Base-by-base conservation (phyloP, 2,329 filamentous ascomycete genomes). In the Purpureocillium takamizusanense region DNA sequence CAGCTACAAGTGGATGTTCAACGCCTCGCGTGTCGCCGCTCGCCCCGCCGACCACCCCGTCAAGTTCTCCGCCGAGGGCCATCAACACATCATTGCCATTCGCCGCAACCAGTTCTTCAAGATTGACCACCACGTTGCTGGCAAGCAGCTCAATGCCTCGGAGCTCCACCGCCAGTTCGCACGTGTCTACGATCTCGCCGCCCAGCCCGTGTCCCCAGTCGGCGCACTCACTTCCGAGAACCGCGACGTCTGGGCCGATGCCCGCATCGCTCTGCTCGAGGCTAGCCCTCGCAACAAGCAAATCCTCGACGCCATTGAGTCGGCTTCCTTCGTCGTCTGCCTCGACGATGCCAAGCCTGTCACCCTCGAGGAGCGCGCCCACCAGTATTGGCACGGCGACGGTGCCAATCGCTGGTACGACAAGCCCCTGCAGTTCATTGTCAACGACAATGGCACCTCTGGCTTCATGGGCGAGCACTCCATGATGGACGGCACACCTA, bases 401-500 rank as follows among this genome's bases (percentile, higher is more conserved):
- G 92, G 92, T 41, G 72, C 78, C 51, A 98, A 98, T 72, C 80
- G 92, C 49, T 98, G 89, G 89, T 97, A 81, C 57, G 92, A 98
- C 74, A 98, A 98, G 74, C 92, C 92, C 6, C 70, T 95, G 38
- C 90, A 98, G 65, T 97, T 98, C 68, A 94, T 98, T 59, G 62
- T 98, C 67, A 95, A 95, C 63, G 89, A 98, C 60, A 98, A 98
- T 61, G 92, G 92, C 51, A 94, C 92, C 7, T 85, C 92, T 2
- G 92, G 92, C 44, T 98, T 98, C 74, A 90, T 88, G 74, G 92
- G 92, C 55, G 92, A 98, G 67, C 92, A 98, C 74, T 94, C 86
- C 53, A 97, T 98, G 92, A 98, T 98, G 94, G 92, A 98, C 59
- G 92, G 94, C 47, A 98, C 92, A 7, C 89, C 94, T 1, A 98